phyloP scores from a whole-genome alignment of 2,329 filamentous ascomycete species.

The Fusarium miscanthi region DNA sequence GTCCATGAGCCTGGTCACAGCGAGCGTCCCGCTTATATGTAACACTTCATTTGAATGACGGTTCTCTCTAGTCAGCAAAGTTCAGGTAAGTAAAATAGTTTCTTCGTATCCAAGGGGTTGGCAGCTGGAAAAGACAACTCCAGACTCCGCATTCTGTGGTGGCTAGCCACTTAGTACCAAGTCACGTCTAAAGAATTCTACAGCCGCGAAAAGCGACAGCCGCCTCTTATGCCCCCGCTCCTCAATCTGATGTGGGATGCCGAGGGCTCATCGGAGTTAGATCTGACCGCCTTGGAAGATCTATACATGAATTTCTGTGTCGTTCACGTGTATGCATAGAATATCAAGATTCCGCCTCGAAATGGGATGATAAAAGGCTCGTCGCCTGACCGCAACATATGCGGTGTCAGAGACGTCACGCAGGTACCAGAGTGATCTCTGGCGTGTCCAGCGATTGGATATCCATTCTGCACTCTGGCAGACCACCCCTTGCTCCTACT shows the following conservation, averaged over 20 bases:
- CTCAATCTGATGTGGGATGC: slow-evolving; percentile 10
- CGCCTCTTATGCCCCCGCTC: slow-evolving; percentile 11
- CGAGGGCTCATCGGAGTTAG: slow-evolving; percentile 23
- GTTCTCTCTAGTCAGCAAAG: slow-evolving; percentile 5
- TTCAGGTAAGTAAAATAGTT: slow-evolving; percentile 1
- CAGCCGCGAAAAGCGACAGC: slow-evolving; percentile 44
- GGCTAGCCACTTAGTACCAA: not conserved
- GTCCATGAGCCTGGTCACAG: slow-evolving; percentile 6
- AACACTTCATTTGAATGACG: slow-evolving; percentile 17
- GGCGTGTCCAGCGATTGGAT: slow-evolving; percentile 9
- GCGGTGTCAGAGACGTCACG: slow-evolving; percentile 41
- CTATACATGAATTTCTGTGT: slow-evolving; percentile 6
- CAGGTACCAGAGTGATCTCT: slow-evolving; percentile 40
- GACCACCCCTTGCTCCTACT: slow-evolving; percentile 34
- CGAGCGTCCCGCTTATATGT: slow-evolving; percentile 1
- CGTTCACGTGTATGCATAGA: slow-evolving; percentile 9
- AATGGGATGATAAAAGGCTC: slow-evolving; percentile 3
- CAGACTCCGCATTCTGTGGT: not conserved
- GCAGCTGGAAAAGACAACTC: slow-evolving; percentile 8
- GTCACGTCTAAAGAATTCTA: slow-evolving; percentile 12
- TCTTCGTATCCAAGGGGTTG: not conserved
- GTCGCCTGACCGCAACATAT: slow-evolving; percentile 26
- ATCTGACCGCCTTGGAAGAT: slow-evolving; percentile 16
- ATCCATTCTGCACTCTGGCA: slow-evolving; percentile 21
- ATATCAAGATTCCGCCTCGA: not conserved